These are phyloP conservation scores for Aphanocladium album DNA, from an alignment of 2,329 filamentous ascomycete species.

Conservation along the genomic window DNA sequence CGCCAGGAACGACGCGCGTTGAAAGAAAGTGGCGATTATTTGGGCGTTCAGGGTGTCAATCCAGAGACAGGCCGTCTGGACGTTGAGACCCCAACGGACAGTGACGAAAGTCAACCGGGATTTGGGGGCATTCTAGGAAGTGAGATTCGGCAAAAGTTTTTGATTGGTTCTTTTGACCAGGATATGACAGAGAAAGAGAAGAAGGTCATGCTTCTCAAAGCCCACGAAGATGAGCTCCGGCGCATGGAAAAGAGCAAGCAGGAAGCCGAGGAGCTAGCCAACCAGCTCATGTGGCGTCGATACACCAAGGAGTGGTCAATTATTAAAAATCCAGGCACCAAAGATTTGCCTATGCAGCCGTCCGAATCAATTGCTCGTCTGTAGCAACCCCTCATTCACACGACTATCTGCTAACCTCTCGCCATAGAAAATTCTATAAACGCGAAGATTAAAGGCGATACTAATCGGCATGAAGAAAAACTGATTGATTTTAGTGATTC, in stretches of 20 bases:
- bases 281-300: constrained; percentile 39
- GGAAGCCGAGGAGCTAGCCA: constrained; percentile 25
- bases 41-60: constrained; percentile 55
- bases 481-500: constrained; percentile 15
- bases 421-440: not conserved
- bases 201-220: constrained; percentile 26
- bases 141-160: constrained; percentile 29
- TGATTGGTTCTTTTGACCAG: constrained; percentile 28
- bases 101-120: constrained; percentile 33
- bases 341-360: not conserved
- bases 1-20: constrained; percentile 38
- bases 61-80: constrained; percentile 51
- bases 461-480: not conserved
- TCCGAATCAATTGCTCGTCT: not conserved
- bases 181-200: constrained; percentile 33
- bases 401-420: not conserved
- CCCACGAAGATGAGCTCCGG: constrained; percentile 34
- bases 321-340: constrained; percentile 43
- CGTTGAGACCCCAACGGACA: constrained; percentile 44
- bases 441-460: not conserved
- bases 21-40: constrained; percentile 52
- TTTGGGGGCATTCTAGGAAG: constrained; percentile 22
- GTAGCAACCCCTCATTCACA: not conserved
- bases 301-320: constrained; percentile 47
- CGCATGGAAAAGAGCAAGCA: constrained; percentile 39